These are phyloP conservation scores for Castanopsis chinensis DNA, from an alignment of 306 rosid species.

Conservation along the genomic window DNA sequence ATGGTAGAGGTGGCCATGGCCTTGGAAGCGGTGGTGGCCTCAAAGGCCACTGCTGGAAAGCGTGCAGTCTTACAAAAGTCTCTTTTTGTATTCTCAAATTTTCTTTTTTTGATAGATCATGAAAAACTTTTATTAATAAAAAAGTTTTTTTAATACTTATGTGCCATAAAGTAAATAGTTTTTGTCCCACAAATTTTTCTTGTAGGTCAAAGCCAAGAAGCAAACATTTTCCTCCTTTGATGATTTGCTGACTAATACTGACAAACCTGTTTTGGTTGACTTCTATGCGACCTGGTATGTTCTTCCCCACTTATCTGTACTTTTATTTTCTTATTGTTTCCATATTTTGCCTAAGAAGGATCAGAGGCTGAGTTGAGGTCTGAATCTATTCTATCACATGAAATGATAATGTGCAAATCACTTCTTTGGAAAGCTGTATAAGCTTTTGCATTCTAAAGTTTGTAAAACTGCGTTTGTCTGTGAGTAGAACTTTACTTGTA, in stretches of 20 bases:
- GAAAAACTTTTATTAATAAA: neutral
- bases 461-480: neutral
- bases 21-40: too few species aligned
- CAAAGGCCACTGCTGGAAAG: too few species aligned
- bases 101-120: too few species aligned
- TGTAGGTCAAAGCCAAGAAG: slow-evolving; percentile 80
- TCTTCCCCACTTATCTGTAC: neutral
- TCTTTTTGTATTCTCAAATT: too few species aligned
- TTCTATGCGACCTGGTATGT: slow-evolving; percentile 94
- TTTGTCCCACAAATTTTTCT: slow-evolving; percentile 3
- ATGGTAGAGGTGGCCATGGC: too few species aligned
- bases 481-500: neutral
- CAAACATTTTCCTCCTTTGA: slow-evolving; percentile 79
- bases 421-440: neutral
- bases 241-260: slow-evolving; percentile 71
- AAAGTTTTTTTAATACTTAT: neutral
- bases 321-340: neutral
- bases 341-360: neutral
- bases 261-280: slow-evolving; percentile 86
- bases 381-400: neutral
- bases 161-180: neutral
- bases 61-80: too few species aligned
- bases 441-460: neutral
- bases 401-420: neutral
- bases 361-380: neutral